Conservation (phyloP, 768 basidiomycete species). For the Kockovaella imperatae region DNA sequence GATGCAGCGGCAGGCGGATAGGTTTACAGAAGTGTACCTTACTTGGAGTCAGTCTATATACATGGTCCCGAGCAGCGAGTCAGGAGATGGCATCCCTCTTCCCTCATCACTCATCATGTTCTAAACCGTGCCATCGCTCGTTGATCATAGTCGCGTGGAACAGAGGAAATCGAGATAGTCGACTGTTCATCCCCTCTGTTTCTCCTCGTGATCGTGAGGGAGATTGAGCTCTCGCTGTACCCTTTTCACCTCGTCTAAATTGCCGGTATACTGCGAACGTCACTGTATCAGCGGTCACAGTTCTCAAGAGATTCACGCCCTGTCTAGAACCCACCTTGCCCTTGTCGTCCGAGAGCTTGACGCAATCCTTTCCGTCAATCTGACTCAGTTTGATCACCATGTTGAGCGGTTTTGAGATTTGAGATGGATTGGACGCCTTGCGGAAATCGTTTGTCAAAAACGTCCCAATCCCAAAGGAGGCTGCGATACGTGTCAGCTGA, state of each 20-base stretch:
- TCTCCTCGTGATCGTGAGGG: neutral
- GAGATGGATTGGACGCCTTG: slow-evolving; percentile 39
- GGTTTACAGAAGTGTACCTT: too few relatives aligned
- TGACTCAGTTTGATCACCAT: slow-evolving; percentile 88
- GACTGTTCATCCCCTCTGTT: slow-evolving; percentile 46
- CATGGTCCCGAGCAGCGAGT: too few relatives aligned
- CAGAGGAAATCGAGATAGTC: too few relatives aligned
- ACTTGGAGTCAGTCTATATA: too few relatives aligned
- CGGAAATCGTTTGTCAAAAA: slow-evolving; percentile 81
- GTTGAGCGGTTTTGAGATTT: slow-evolving; percentile 52
- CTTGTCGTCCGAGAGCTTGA: slow-evolving; percentile 90
- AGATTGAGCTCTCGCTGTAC: slow-evolving; percentile 50
- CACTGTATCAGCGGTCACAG: neutral
- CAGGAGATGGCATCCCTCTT: too few relatives aligned
- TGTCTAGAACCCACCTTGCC: slow-evolving; percentile 55
- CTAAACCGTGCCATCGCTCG: too few relatives aligned
- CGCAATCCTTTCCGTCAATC: slow-evolving; percentile 65
- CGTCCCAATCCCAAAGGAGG: slow-evolving; percentile 89
- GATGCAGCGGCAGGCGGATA: too few relatives aligned
- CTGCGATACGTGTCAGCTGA: slow-evolving; percentile 47
- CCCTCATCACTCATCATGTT: too few relatives aligned
- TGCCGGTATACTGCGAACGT: slow-evolving; percentile 59
- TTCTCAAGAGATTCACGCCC: neutral
- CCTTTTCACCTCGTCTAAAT: slow-evolving; percentile 53
- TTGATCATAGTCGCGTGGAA: too few relatives aligned